Evolutionary conservation across 2,329 filamentous ascomycete species (phyloP), one percentile per base, ranked within the genome.

Genomic region (Trichoderma semiorbis): DNA sequence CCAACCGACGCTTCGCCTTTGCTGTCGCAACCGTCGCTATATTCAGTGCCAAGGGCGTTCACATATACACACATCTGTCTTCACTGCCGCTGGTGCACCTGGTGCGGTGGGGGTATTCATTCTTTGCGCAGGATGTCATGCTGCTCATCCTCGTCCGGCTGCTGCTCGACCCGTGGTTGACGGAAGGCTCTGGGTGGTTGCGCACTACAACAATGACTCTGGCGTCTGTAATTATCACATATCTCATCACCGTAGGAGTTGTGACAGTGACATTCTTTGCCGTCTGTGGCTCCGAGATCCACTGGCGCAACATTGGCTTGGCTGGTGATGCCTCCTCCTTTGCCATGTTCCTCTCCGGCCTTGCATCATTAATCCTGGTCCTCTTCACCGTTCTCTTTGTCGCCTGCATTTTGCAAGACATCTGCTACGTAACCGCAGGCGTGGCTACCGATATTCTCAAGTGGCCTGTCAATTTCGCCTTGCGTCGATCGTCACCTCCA

Each of bases 231-330:
- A 70, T 77, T 26, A 74, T 79, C 69, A 50, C 71, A 5, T 75
- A 73, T 71, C 73, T 75, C 67, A 73, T 77, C 36, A 65, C 67
- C 12, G 39, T 72, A 12, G 70, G 70, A 3, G 57, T 63, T 16
- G 72, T 77, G 43, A 76, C 71, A 67, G 75, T 81, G 2, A 77
- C 79, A 3, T 81, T 81, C 57, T 81, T 80, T 70, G 67, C 74
- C 10, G 76, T 80, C 11, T 75, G 76, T 7, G 76, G 76, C 18
- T 75, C 77, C 1, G 78, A 79, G 62, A 76, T 79, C 21, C 77
- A 78, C 50, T 79, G 78, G 78, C 75, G 77, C 16, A 78, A 78
- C 61, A 74, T 77, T 21, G 76, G 72, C 3, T 69, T 79, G 53
- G 78, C 77, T 0, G 63, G 73, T 5, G 77, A 78, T 57, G 73